A percentile compares a stretch with the other conserved stretches of the same genome.
These are phyloP conservation scores for Ilex paraguariensis DNA, from an alignment of 305 asterid species.

Conservation along the genomic window DNA sequence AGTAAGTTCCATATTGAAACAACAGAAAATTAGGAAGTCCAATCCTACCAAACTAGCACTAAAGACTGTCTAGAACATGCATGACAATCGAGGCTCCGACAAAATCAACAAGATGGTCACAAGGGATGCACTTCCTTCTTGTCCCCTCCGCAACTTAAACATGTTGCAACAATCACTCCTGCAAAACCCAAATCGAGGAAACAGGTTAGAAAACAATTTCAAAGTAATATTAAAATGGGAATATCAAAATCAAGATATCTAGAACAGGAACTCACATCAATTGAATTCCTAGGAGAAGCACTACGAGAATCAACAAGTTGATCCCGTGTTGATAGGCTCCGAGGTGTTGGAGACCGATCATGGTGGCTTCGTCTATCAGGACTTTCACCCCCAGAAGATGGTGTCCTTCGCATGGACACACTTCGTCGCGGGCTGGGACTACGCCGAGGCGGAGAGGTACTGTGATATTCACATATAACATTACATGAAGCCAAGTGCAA, in stretches of 20 bases:
- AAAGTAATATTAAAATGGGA: too few relatives aligned
- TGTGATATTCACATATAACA: constrained; percentile 1
- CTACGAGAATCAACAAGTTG: constrained; percentile 8
- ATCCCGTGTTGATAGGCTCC: background rate
- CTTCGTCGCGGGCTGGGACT: constrained; percentile 15
- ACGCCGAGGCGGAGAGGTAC: constrained; percentile 10
- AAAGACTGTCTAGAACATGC: background rate
- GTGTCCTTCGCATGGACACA: constrained; percentile 12
- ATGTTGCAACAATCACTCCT: background rate
- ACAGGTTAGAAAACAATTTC: too few relatives aligned
- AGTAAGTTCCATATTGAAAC: background rate
- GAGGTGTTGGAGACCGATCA: constrained; percentile 10
- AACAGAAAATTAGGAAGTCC: background rate
- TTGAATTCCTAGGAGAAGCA: constrained; percentile 5
- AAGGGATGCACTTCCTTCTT: background rate
- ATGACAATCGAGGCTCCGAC: background rate
- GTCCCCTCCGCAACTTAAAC: background rate
- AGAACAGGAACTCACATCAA: background rate
- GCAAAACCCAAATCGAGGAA: background rate
- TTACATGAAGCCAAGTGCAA: background rate
- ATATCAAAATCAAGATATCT: too few relatives aligned
- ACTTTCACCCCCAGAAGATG: constrained; percentile 14
- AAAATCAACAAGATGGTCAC: background rate
- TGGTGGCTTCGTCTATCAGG: constrained; percentile 6
- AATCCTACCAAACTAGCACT: background rate